Evolutionary conservation across 805 yeast species (phyloP).

Genomic region (Saturnispora ahearnii): DNA sequence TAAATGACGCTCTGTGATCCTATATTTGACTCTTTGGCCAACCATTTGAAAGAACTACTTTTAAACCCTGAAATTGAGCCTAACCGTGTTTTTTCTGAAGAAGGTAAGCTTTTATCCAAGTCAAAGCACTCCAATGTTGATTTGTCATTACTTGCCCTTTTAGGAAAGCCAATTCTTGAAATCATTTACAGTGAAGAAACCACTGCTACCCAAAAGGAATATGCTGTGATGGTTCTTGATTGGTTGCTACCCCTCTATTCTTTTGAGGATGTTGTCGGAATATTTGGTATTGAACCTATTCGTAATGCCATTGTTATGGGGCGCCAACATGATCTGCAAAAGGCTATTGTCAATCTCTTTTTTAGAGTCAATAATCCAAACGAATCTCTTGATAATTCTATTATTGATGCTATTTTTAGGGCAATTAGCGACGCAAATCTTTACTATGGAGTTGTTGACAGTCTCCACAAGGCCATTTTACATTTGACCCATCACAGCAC

Average conservation of each 20-base stretch:
- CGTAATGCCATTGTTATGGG: slow-evolving; percentile 22
- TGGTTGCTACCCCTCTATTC: slow-evolving; percentile 21
- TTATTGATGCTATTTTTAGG: slow-evolving; percentile 16
- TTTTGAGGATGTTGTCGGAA: slow-evolving; percentile 22
- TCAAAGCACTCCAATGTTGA: background rate
- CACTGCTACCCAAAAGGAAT: slow-evolving; percentile 15
- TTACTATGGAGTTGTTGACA: slow-evolving; percentile 17
- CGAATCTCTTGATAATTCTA: slow-evolving; percentile 14
- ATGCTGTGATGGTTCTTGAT: slow-evolving; percentile 18
- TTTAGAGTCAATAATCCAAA: slow-evolving; percentile 22
- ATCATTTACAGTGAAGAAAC: slow-evolving; percentile 22
- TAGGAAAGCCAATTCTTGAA: slow-evolving; percentile 17
- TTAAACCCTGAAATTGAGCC: slow-evolving; percentile 9
- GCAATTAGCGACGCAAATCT: slow-evolving; percentile 17
- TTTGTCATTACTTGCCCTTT: slow-evolving; percentile 2
- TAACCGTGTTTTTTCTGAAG: slow-evolving; percentile 13
- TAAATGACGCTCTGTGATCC: slow-evolving; percentile 15
- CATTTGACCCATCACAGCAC: slow-evolving; percentile 22
- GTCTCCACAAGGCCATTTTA: slow-evolving; percentile 18
- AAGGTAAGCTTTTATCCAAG: slow-evolving; percentile 2
- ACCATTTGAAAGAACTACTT: slow-evolving; percentile 14
- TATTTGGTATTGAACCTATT: slow-evolving; percentile 21
- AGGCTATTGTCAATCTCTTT: slow-evolving; percentile 21
- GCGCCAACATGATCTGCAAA: slow-evolving; percentile 21
- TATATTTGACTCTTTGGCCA: slow-evolving; percentile 11